Percentiles rank a stretch among this genome's conserved stretches.
These are phyloP conservation scores for Urostyla sp. DNA, from an alignment of 73 alveolate species.

Conservation along the genomic window DNA sequence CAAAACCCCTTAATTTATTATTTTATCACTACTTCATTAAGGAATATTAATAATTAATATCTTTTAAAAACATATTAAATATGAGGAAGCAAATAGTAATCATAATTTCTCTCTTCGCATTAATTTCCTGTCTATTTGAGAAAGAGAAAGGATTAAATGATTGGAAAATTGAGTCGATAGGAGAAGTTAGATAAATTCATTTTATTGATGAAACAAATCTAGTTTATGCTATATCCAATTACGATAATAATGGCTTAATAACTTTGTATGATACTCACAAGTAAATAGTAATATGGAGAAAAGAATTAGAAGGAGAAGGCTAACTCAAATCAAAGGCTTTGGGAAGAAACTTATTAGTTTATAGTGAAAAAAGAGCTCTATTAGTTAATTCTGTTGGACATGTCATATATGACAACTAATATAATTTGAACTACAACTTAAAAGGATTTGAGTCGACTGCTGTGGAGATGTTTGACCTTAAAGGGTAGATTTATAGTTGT, in stretches of 20 bases:
- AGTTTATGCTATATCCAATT: constrained; percentile 42
- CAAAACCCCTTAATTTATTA: no score
- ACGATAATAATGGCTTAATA: constrained; percentile 15
- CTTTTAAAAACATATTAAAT: no score
- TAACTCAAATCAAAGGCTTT: neutral
- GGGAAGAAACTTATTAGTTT: constrained; percentile 37
- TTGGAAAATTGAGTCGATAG: constrained; percentile 51
- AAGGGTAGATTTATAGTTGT: constrained; percentile 44
- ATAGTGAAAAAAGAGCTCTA: constrained; percentile 27
- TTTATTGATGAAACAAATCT: constrained; percentile 41
- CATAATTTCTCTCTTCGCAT: no score
- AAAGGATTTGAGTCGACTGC: constrained; percentile 16
- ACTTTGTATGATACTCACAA: constrained; percentile 44
- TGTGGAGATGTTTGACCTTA: constrained; percentile 36
- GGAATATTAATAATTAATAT: no score
- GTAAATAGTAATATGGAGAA: constrained; percentile 26
- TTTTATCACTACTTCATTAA: no score
- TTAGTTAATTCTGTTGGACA: constrained; percentile 49
- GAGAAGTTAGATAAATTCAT: constrained; percentile 9
- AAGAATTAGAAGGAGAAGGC: neutral
- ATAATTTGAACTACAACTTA: neutral
- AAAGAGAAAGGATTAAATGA: constrained; percentile 43
- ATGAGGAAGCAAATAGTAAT: no score
- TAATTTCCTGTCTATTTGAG: constrained; percentile 1
- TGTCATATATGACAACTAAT: constrained; percentile 17